Evolutionary conservation across 2,329 filamentous ascomycete genomes (phyloP).

Genomic region (Clonostachys solani): DNA sequence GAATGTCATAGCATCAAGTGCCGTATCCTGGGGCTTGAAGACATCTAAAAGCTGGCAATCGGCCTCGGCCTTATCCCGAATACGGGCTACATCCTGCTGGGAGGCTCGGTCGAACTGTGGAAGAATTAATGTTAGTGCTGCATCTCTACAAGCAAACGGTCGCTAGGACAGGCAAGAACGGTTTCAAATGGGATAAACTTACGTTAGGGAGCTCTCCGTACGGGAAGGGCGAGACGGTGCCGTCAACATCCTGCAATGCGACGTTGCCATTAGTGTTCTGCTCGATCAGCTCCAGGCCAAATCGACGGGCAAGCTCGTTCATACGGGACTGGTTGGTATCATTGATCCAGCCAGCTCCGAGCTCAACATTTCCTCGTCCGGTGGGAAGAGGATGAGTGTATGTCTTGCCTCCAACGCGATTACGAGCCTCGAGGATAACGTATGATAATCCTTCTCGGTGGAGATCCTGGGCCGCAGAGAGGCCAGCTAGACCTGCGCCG

Average conservation of each 20-base stretch:
- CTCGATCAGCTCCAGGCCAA: conserved; percentile 34
- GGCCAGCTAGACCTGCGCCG: conserved; percentile 38
- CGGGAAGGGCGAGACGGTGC: conserved; percentile 11
- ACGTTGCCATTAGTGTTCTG: conserved; percentile 40
- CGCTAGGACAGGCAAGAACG: neutral
- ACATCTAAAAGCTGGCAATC: conserved; percentile 17
- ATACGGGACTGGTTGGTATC: conserved; percentile 44
- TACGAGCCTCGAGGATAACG: conserved; percentile 42
- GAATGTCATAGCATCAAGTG: conserved; percentile 16
- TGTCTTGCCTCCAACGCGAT: conserved; percentile 48
- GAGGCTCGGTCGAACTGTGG: conserved; percentile 2
- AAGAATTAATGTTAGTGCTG: neutral
- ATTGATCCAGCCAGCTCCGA: conserved; percentile 59
- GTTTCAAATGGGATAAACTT: neutral
- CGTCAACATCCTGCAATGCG: conserved; percentile 32
- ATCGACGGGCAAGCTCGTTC: conserved; percentile 27
- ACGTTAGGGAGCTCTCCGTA: conserved; percentile 14
- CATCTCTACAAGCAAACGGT: neutral
- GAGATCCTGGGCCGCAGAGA: conserved; percentile 27
- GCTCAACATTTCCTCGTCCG: conserved; percentile 34
- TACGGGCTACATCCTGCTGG: conserved; percentile 1
- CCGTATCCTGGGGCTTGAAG: conserved; percentile 9
- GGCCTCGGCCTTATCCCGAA: conserved; percentile 16
- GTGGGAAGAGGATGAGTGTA: conserved; percentile 26
- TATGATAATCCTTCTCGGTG: conserved; percentile 27